Evolutionary conservation across 495 filamentous ascomycete species (phyloP).

Genomic region (Aspergillus saccharolyticus): DNA sequence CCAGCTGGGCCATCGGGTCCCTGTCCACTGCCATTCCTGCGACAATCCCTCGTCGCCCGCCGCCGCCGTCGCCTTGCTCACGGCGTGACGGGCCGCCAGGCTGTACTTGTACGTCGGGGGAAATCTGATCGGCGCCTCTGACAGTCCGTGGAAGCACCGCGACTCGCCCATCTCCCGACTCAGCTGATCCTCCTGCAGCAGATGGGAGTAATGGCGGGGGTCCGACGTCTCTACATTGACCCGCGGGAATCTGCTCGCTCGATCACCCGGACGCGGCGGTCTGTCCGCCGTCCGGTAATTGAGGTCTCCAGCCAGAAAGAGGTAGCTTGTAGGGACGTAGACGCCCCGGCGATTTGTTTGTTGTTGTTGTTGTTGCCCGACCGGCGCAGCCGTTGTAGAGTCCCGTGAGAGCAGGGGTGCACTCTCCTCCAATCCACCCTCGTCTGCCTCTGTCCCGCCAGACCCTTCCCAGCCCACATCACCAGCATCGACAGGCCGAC

Average conservation of each 20-base stretch:
- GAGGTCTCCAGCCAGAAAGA: conserved; percentile 86
- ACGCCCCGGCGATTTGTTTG: conserved; percentile 40
- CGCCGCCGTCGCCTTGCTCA: conserved; percentile 14
- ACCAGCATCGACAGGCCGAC: neutral
- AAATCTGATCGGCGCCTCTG: conserved; percentile 70
- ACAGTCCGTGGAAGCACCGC: conserved; percentile 67
- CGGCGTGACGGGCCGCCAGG: conserved; percentile 39
- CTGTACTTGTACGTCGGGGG: conserved; percentile 90
- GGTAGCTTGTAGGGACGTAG: conserved; percentile 67
- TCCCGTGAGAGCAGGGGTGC: conserved; percentile 36
- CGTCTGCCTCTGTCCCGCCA: conserved; percentile 18
- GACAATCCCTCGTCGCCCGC: conserved; percentile 33
- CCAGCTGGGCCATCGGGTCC: conserved; percentile 86
- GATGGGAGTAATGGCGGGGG: conserved; percentile 51
- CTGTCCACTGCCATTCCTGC: conserved; percentile 65
- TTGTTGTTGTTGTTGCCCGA: conserved; percentile 3
- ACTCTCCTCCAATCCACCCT: conserved; percentile 25
- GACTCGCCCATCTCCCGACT: conserved; percentile 58
- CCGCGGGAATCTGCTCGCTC: conserved; percentile 53
- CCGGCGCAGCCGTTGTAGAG: conserved; percentile 14
- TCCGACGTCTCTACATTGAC: conserved; percentile 44
- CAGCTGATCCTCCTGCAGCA: conserved; percentile 73
- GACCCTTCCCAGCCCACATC: conserved; percentile 4
- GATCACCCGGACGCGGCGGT: conserved; percentile 49
- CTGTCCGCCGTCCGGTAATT: conserved; percentile 80